These are phyloP conservation scores for Phaseolus lunatus DNA, from an alignment of 306 rosid genomes.

Conservation along the genomic window DNA sequence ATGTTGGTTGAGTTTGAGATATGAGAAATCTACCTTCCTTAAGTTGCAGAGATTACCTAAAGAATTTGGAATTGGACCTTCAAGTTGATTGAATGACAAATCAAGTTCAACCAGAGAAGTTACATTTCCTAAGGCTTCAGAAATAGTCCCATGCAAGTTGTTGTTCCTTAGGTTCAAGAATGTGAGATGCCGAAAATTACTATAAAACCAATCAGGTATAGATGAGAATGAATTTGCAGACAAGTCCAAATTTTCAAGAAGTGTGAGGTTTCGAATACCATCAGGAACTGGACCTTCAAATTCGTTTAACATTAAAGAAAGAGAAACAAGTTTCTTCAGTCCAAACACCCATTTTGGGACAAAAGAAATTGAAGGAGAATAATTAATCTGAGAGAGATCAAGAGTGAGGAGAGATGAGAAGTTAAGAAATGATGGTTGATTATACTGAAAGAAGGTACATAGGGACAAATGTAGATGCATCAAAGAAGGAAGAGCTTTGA, in stretches of 20 bases:
- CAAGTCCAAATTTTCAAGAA: slow-evolving; percentile 37
- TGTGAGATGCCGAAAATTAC: not conserved
- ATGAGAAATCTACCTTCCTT: not conserved
- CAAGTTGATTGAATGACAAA: too few relatives aligned
- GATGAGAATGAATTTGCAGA: not conserved
- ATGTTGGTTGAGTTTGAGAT: not conserved
- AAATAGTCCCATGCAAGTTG: not conserved
- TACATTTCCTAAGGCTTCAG: slow-evolving; percentile 20
- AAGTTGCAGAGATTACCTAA: not conserved
- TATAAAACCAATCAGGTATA: slow-evolving; percentile 24
- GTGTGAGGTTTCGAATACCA: slow-evolving; percentile 38
- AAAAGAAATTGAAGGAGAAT: not conserved
- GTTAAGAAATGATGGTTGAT: slow-evolving; percentile 1
- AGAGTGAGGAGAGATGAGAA: slow-evolving; percentile 27
- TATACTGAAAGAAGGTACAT: not conserved
- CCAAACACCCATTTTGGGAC: slow-evolving; percentile 8
- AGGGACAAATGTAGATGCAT: not conserved
- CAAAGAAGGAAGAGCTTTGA: slow-evolving; percentile 39
- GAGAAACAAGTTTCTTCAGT: not conserved
- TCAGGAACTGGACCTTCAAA: not conserved
- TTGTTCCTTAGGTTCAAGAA: not conserved
- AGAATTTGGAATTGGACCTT: not conserved
- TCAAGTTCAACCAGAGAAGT: not conserved
- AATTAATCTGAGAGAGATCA: not conserved
- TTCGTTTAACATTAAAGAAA: fast-evolving